These are phyloP conservation scores for Phytopythium ostracodes DNA, from an alignment of 352 stramenopile species.

Conservation along the genomic window DNA sequence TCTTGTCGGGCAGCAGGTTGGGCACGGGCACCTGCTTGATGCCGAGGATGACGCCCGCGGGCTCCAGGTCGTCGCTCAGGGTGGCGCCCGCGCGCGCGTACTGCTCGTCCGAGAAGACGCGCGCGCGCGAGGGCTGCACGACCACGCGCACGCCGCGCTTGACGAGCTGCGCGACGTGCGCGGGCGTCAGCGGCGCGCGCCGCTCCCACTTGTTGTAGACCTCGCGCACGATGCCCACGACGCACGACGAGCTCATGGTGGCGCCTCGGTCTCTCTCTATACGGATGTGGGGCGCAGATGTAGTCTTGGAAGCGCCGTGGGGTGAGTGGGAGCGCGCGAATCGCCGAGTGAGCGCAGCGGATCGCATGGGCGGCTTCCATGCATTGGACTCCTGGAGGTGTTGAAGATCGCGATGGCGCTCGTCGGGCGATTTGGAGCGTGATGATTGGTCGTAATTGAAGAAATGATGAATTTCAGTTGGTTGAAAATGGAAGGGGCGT, in stretches of 20 bases:
- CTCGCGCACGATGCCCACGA: slow-evolving; percentile 91
- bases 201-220: slow-evolving; percentile 96
- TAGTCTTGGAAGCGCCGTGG: not conserved
- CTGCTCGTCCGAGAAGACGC: slow-evolving; percentile 93
- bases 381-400: not conserved
- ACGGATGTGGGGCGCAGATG: too few species aligned
- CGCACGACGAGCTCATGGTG: slow-evolving; percentile 36
- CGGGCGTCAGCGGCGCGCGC: slow-evolving; percentile 88
- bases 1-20: slow-evolving; percentile 88
- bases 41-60: slow-evolving; percentile 91
- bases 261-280: not conserved
- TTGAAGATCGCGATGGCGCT: not conserved
- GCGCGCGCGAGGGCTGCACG: slow-evolving; percentile 90
- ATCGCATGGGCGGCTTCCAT: not conserved
- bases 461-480: not conserved
- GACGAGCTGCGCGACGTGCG: slow-evolving; percentile 86
- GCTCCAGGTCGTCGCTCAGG: slow-evolving; percentile 86
- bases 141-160: slow-evolving; percentile 84
- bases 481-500: not conserved
- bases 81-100: slow-evolving; percentile 88
- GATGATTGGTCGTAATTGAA: not conserved
- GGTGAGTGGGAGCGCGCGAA: not conserved
- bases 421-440: not conserved
- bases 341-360: not conserved
- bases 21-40: slow-evolving; percentile 92